Conservation (phyloP, 2,329 filamentous ascomycete species). For the Fragosphaeria purpurea region DNA sequence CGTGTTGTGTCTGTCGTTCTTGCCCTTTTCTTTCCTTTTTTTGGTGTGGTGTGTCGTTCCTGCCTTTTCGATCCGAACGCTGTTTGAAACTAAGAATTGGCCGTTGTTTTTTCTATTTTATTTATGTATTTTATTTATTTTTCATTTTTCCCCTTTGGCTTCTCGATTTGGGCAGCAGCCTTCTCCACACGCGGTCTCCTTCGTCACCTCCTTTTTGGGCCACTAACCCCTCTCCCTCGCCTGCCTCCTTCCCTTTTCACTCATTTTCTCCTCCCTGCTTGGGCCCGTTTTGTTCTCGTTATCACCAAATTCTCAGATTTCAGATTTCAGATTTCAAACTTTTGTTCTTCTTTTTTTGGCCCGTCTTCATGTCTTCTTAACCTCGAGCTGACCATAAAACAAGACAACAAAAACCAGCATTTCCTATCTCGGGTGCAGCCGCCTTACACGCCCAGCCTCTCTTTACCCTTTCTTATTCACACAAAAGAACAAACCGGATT, state of each 20-base stretch:
- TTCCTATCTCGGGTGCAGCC: too few species aligned
- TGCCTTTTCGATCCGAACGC: too few species aligned
- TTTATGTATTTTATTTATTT: neutral
- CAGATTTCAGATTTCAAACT: too few species aligned
- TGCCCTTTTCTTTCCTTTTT: too few species aligned
- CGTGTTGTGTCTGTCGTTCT: neutral
- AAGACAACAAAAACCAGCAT: too few species aligned
- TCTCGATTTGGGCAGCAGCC: constrained; percentile 4
- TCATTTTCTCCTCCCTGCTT: neutral
- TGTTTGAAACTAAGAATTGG: too few species aligned
- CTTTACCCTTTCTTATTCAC: neutral
- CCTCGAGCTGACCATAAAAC: too few species aligned
- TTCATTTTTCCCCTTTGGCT: constrained; percentile 2
- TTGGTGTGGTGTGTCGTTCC: too few species aligned
- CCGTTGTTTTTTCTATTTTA: too few species aligned
- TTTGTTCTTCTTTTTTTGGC: neutral
- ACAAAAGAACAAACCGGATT: too few species aligned
- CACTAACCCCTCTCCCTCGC: constrained; percentile 5
- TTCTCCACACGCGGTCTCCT: constrained; percentile 2
- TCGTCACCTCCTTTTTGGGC: constrained; percentile 3
- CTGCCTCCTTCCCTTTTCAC: neutral
- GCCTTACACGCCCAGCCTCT: too few species aligned
- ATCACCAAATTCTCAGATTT: too few species aligned
- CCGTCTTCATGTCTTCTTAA: neutral
- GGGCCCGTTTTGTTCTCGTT: neutral